Evolutionary conservation across 2,329 filamentous ascomycete genomes (phyloP).

Genomic region (Colletotrichum sp.): DNA sequence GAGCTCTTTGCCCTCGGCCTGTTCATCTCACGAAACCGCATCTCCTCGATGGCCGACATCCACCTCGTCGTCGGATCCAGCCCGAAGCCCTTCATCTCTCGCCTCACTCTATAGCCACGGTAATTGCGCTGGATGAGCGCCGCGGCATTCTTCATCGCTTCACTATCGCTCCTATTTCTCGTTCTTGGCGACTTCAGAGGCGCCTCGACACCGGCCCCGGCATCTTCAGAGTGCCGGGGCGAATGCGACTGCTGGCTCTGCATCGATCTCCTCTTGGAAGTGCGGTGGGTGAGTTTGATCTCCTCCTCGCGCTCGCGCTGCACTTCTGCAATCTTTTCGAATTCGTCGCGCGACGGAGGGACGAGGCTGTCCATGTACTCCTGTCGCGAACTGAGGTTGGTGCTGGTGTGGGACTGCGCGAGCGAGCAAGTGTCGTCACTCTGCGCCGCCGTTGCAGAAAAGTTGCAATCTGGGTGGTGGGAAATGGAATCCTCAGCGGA

Average conservation of each 20-base stretch:
- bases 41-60: constrained; percentile 68
- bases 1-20: constrained; percentile 44
- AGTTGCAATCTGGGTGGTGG: not conserved
- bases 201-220: not conserved
- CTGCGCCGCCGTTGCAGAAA: constrained; percentile 5
- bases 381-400: constrained; percentile 30
- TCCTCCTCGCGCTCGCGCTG: constrained; percentile 54
- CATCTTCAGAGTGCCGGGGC: not conserved
- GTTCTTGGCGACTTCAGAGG: not conserved
- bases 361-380: constrained; percentile 57
- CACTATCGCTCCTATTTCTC: constrained; percentile 8
- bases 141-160: constrained; percentile 50
- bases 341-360: constrained; percentile 49
- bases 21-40: constrained; percentile 57
- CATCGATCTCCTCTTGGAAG: constrained; percentile 40
- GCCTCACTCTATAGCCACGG: constrained; percentile 74
- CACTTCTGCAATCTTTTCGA: constrained; percentile 52
- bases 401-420: constrained; percentile 9
- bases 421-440: constrained; percentile 20
- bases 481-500: not conserved
- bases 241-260: constrained; percentile 30
- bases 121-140: constrained; percentile 73
- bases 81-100: constrained; percentile 72
- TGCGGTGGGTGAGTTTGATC: constrained; percentile 43
- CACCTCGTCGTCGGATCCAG: constrained; percentile 75